phyloP scores from a whole-genome alignment of 352 stramenopile genomes.

The Phytophthora vignae region DNA sequence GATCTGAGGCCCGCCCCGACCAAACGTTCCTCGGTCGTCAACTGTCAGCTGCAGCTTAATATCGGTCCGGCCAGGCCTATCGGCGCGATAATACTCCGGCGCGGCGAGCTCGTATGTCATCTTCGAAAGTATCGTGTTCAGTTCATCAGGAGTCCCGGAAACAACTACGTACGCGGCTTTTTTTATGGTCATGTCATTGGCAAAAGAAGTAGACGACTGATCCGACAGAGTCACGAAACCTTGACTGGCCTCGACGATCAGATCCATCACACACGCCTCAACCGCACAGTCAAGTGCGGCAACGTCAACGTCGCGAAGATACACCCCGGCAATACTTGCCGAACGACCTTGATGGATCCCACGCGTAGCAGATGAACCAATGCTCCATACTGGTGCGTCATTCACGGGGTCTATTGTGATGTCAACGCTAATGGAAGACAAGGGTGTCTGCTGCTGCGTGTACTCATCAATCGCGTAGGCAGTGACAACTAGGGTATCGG shows the following conservation, averaged over 20 bases:
- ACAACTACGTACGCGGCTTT: conserved; percentile 42
- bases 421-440: conserved; percentile 30
- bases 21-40: conserved; percentile 64
- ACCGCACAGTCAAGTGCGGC: conserved; percentile 23
- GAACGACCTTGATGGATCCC: conserved; percentile 31
- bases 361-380: conserved; percentile 31
- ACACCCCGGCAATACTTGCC: conserved; percentile 48
- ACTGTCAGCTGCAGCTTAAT: conserved; percentile 60
- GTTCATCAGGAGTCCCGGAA: conserved; percentile 35
- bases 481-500: conserved; percentile 50
- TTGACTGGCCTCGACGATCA: conserved; percentile 56
- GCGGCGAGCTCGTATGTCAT: conserved; percentile 57
- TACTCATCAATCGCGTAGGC: conserved; percentile 59
- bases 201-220: conserved; percentile 19
- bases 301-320: conserved; percentile 60
- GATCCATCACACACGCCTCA: conserved; percentile 54
- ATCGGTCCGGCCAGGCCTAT: conserved; percentile 28
- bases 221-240: conserved; percentile 51
- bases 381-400: conserved; percentile 63
- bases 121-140: conserved; percentile 55
- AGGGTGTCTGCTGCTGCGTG: conserved; percentile 41
- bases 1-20: conserved; percentile 57
- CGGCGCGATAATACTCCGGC: conserved; percentile 35
- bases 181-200: conserved; percentile 21
- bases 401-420: conserved; percentile 64